A percentile compares a stretch with the other conserved stretches of the same genome.
Conservation (phyloP, 2,329 filamentous ascomycete genomes). For the Aureobasidium sp. region DNA sequence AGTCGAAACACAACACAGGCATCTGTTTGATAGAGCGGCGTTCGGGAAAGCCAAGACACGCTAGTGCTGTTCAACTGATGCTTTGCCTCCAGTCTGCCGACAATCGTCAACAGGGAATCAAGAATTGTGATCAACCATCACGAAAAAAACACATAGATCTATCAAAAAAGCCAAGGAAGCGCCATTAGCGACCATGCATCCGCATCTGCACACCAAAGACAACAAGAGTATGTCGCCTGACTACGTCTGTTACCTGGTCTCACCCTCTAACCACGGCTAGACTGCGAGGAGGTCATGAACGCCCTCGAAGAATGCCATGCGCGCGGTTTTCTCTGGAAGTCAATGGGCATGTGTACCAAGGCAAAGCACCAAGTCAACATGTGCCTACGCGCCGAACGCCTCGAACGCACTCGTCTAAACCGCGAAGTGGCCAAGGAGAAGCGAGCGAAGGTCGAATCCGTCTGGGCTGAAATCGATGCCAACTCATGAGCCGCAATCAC, state of each 20-base stretch:
- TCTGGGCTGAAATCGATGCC: slow-evolving; percentile 70
- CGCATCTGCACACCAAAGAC: slow-evolving; percentile 88
- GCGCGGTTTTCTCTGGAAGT: slow-evolving; percentile 84
- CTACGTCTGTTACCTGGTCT: background rate
- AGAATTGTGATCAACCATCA: background rate
- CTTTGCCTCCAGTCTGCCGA: background rate
- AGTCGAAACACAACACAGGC: background rate
- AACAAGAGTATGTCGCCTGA: slow-evolving; percentile 60
- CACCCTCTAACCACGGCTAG: slow-evolving; percentile 39
- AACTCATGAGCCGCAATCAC: slow-evolving; percentile 45
- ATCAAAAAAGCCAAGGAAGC: background rate
- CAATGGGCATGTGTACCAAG: slow-evolving; percentile 80
- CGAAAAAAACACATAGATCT: slow-evolving; percentile 7
- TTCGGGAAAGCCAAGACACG: slow-evolving; percentile 9
- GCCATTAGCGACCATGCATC: slow-evolving; percentile 64
- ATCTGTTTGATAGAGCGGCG: background rate
- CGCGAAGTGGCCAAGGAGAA: slow-evolving; percentile 61
- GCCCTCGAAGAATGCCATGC: slow-evolving; percentile 95
- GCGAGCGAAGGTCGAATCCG: slow-evolving; percentile 63
- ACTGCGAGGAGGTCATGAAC: slow-evolving; percentile 88
- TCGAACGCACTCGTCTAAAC: slow-evolving; percentile 70
- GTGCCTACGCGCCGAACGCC: slow-evolving; percentile 73
- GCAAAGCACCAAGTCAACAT: slow-evolving; percentile 76
- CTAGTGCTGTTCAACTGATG: background rate
- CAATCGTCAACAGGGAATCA: background rate